Base-by-base conservation (phyloP, 2,329 filamentous ascomycete species). In the Lasiodiplodia gonubiensis region DNA sequence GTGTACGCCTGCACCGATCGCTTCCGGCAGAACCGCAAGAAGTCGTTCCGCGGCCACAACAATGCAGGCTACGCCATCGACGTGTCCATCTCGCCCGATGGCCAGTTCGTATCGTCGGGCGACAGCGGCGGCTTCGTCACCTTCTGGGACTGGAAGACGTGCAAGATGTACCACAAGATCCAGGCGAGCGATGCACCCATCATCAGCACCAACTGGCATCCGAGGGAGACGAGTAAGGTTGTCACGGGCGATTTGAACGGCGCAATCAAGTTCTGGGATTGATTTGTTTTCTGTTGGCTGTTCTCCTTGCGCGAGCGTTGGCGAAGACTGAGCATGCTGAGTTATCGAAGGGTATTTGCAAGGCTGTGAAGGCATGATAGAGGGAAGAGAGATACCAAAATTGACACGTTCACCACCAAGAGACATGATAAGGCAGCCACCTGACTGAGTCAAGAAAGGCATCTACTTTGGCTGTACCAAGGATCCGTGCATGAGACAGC, bases 141-240 rank as follows among this genome's bases (percentile, higher is more conserved):
- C 80, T 97, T 98, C 82, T 99, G 94, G 93, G 95, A 98, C 80
- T 99, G 94, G 92, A 99, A 99, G 87, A 97, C 93, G 48, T 97
- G 94, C 79, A 98, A 97, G 82, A 94, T 99, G 93, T 97, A 93
- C 81, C 93, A 97, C 81, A 98, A 98, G 85, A 88, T 99, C 71
- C 88, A 91, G 80, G 94, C 93, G 27, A 89, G 92, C 68, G 93
- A 93, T 66, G 88, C 90, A 64, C 89, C 94, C 5, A 86, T 97
- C 66, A 92, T 93, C n/a, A 92, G 90, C 71, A 88, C 95, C 68
- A 91, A 92, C 77, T 99, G 95, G 94, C 94, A 98, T 80, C 93
- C 94, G n/a, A 92, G 97, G 81, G 95, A 99, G 84, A 95, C 91
- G 21, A 95, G 91, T 76, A 97, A 97, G 85, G 89, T 98, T 42